Percentiles rank a stretch among this genome's conserved stretches.
phyloP scores from a whole-genome alignment of 2,329 filamentous ascomycete genomes.

The Parastagonospora avenae region DNA sequence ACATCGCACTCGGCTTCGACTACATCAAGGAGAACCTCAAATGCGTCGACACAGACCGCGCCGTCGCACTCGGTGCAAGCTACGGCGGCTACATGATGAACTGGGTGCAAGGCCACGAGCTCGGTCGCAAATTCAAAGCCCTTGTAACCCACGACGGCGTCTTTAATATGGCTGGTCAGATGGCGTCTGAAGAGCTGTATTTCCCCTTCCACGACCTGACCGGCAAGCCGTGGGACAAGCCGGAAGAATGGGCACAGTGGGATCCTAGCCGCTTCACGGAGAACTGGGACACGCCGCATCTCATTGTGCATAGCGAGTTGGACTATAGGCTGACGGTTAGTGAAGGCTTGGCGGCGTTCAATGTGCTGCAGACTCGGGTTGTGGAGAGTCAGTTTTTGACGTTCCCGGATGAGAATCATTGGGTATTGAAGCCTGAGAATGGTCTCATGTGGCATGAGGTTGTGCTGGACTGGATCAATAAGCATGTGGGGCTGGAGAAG shows the following conservation, averaged over 20 bases:
- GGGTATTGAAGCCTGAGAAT: slow-evolving; percentile 93
- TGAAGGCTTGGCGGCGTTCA: slow-evolving; percentile 85
- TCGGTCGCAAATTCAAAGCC: slow-evolving; percentile 85
- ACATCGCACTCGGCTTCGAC: slow-evolving; percentile 79
- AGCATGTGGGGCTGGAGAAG: slow-evolving; percentile 59
- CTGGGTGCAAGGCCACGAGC: slow-evolving; percentile 86
- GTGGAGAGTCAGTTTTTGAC: slow-evolving; percentile 79
- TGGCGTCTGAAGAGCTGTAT: slow-evolving; percentile 58
- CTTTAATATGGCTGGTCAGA: slow-evolving; percentile 65
- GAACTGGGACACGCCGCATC: slow-evolving; percentile 84
- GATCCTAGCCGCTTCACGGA: slow-evolving; percentile 61
- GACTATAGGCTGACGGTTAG: slow-evolving; percentile 87
- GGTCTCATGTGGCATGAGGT: slow-evolving; percentile 87
- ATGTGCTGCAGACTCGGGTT: slow-evolving; percentile 76
- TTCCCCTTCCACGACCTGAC: slow-evolving; percentile 56
- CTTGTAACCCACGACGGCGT: slow-evolving; percentile 89
- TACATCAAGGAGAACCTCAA: slow-evolving; percentile 69
- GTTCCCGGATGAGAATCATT: slow-evolving; percentile 80
- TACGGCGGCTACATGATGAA: slow-evolving; percentile 60
- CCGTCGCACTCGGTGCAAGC: slow-evolving; percentile 73
- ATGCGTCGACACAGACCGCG: slow-evolving; percentile 70
- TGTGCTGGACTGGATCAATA: slow-evolving; percentile 77
- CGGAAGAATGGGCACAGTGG: slow-evolving; percentile 60
- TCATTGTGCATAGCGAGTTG: slow-evolving; percentile 88
- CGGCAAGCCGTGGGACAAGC: slow-evolving; percentile 43